Base-by-base conservation (phyloP, 345 rosid species). In the Populus davidiana region DNA sequence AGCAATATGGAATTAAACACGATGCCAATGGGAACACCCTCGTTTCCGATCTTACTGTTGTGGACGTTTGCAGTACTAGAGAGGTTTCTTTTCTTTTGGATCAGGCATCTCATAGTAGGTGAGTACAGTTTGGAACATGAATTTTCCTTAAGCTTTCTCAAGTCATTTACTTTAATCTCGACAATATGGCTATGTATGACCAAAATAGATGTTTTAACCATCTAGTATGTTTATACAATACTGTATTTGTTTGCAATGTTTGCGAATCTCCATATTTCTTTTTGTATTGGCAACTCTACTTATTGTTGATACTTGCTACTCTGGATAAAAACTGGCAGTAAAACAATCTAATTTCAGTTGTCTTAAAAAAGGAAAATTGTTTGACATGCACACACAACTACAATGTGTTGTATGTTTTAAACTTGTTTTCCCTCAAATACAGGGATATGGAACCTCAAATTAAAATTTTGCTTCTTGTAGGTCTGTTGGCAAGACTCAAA, bases 401-500 rank as follows among this genome's bases (percentile, higher is more conserved):
- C 50, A 65, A 7, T 70, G 63, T 20, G n/a, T 9, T 70, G 38
- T 21, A 35, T 71, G 59, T 75, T 49, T 36, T 67, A 11, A 63
- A 44, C 16, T 63, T 70, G 13, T 17, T 65, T 64, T 13, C 65
- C 73, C 21, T 27, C 23, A 39, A 70, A 56, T 72, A 5, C 56
- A 78, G 43, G 17, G 33, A 65, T 38, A 69, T 31, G 9, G 14
- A 69, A 31, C 49, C 21, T 49, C 61, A 31, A 56, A 59, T n/a
- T 70, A 66, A 74, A 69, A 74, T 54, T 64, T 20, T 49, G 50
- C 41, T 67, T 71, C 49, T 50, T 75, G 27, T 86, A 96, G 99
- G 85, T 91, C 99, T 21, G 97, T 96, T 21, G 99, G 98, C 79
- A 96, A 90, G 84, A 96, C 99, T 0, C 94, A 92, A 56, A 90